These are phyloP conservation scores for Dothistroma septosporum DNA, from an alignment of 2,329 filamentous ascomycete species.

Conservation along the genomic window DNA sequence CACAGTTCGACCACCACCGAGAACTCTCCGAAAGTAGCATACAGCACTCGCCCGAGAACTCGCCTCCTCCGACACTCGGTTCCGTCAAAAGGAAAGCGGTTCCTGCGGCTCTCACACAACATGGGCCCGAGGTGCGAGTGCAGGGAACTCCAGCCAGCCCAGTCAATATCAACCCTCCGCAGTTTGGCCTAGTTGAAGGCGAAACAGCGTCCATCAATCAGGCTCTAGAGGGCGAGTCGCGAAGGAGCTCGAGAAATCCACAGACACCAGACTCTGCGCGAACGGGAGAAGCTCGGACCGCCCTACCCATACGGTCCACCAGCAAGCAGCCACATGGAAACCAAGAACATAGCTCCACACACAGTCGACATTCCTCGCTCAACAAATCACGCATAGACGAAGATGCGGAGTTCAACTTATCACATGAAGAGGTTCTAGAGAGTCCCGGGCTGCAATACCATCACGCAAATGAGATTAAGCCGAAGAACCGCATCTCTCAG, in stretches of 20 bases:
- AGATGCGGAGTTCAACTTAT: slow-evolving; percentile 20
- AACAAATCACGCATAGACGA: slow-evolving; percentile 26
- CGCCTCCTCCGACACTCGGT: slow-evolving; percentile 7
- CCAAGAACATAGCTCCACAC: slow-evolving; percentile 8
- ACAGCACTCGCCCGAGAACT: slow-evolving; percentile 7
- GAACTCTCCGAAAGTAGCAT: slow-evolving; percentile 17
- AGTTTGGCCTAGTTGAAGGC: slow-evolving; percentile 26
- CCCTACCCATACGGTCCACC: slow-evolving; percentile 18
- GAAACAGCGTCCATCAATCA: slow-evolving; percentile 30
- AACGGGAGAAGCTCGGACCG: slow-evolving; percentile 15
- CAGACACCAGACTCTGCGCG: slow-evolving; percentile 23
- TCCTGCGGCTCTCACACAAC: not conserved
- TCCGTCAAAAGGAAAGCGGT: slow-evolving; percentile 2
- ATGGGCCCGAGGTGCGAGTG: slow-evolving; percentile 29
- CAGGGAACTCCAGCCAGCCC: slow-evolving; percentile 33
- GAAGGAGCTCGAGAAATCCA: slow-evolving; percentile 17
- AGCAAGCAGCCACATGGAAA: slow-evolving; percentile 14
- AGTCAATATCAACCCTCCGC: slow-evolving; percentile 32
- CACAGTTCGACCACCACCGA: slow-evolving; percentile 14
- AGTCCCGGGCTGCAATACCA: slow-evolving; percentile 49
- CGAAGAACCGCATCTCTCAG: slow-evolving; percentile 30
- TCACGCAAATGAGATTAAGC: slow-evolving; percentile 39
- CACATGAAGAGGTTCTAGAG: slow-evolving; percentile 31
- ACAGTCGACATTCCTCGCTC: slow-evolving; percentile 22
- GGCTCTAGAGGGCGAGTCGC: slow-evolving; percentile 16